Evolutionary conservation across 73 alveolate species (phyloP).

Genomic region (Durusdinium trenchii): DNA sequence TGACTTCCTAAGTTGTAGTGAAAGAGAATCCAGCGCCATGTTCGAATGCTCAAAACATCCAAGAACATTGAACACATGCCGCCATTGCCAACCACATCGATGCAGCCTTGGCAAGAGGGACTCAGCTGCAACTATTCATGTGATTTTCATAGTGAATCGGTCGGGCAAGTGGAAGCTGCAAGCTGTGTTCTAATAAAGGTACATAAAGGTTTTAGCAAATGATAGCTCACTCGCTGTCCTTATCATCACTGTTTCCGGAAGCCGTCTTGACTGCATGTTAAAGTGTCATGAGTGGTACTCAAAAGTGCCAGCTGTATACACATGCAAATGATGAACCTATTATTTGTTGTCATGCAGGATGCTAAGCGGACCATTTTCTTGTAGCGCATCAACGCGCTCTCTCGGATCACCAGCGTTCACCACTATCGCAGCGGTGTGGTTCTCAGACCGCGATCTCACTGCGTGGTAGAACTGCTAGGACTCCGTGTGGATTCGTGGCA

Average conservation of each 20-base stretch:
- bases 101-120: too few relatives aligned
- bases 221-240: background rate
- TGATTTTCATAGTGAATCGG: too few relatives aligned
- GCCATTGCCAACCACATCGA: too few relatives aligned
- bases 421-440: conserved; percentile 31
- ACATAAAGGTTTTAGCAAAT: too few relatives aligned
- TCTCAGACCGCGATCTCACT: conserved; percentile 58
- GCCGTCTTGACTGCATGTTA: background rate
- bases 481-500: background rate
- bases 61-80: too few relatives aligned
- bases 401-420: background rate
- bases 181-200: too few relatives aligned
- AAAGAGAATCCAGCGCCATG: too few relatives aligned
- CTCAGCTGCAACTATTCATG: too few relatives aligned
- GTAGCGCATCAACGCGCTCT: background rate
- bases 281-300: background rate
- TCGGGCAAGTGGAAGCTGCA: too few relatives aligned
- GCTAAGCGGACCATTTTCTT: background rate
- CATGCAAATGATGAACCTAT: background rate
- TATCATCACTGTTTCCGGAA: background rate
- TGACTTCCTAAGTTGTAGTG: too few relatives aligned
- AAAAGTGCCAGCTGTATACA: background rate
- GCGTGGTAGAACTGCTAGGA: conserved; percentile 7
- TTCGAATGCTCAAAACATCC: too few relatives aligned
- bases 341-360: background rate